These are phyloP conservation scores for Pichia sp. DNA, from an alignment of 1,139 yeast genomes.

Conservation along the genomic window DNA sequence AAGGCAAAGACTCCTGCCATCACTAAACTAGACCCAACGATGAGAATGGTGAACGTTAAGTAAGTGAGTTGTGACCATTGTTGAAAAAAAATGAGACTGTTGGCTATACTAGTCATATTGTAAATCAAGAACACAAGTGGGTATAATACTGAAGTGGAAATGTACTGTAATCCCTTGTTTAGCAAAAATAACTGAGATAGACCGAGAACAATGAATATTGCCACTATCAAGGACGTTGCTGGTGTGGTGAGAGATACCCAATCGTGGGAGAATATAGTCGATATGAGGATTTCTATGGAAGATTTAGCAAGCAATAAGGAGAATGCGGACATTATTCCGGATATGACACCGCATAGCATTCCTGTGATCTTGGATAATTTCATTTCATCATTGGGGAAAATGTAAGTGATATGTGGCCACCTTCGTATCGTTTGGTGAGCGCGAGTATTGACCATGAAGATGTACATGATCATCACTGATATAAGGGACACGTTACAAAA, in stretches of 20 bases:
- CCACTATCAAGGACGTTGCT: conserved; percentile 44
- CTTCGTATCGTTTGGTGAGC: too few species aligned
- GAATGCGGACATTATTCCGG: conserved; percentile 82
- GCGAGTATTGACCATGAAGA: conserved; percentile 17
- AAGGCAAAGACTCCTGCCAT: conserved; percentile 49
- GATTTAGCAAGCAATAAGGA: conserved; percentile 81
- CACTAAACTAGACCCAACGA: conserved; percentile 43
- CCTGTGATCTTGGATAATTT: conserved; percentile 38
- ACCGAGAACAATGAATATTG: conserved; percentile 59
- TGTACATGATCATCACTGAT: conserved; percentile 22
- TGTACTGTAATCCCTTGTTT: conserved; percentile 63
- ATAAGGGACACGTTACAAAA: conserved; percentile 26
- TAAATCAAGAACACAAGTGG: conserved; percentile 83
- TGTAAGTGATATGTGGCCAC: background rate
- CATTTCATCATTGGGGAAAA: background rate
- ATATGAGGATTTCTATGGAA: conserved; percentile 60
- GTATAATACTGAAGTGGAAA: conserved; percentile 73
- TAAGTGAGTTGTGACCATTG: conserved; percentile 37
- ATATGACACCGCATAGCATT: conserved; percentile 55
- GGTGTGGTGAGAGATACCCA: conserved; percentile 22
- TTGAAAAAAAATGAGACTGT: conserved; percentile 61
- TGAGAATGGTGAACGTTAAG: conserved; percentile 36
- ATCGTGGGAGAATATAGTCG: conserved; percentile 32
- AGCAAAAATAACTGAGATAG: conserved; percentile 66
- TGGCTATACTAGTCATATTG: conserved; percentile 65